Conservation (phyloP, 2,329 filamentous ascomycete species). For the Xylariaceae sp. region DNA sequence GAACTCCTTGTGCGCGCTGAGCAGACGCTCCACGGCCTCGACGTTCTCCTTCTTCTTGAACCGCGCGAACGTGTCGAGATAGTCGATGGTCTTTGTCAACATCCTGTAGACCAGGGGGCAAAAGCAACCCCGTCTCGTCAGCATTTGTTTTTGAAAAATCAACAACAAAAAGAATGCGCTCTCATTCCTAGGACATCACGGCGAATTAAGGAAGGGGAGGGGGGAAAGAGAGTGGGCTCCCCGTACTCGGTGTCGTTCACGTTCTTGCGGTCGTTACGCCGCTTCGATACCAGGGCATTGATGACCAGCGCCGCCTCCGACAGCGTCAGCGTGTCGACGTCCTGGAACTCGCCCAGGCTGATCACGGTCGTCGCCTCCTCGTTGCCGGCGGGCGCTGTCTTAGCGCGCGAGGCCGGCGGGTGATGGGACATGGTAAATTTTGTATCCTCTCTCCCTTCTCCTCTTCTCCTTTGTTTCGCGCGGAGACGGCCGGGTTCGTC, state of each 20-base stretch:
- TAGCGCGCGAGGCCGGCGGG: constrained; percentile 63
- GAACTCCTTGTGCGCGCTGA: constrained; percentile 77
- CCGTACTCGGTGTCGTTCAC: constrained; percentile 82
- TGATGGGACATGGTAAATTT: constrained; percentile 41
- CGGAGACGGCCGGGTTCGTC: too few relatives aligned
- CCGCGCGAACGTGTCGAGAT: constrained; percentile 90
- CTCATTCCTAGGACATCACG: neutral
- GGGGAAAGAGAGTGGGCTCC: constrained; percentile 1
- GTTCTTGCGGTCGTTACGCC: constrained; percentile 77
- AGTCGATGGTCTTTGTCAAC: constrained; percentile 84
- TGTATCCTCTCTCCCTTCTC: too few relatives aligned
- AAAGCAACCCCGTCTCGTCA: too few relatives aligned
- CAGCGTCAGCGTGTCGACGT: constrained; percentile 87
- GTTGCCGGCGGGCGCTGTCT: constrained; percentile 72
- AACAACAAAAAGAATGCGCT: too few relatives aligned
- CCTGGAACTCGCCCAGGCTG: constrained; percentile 89
- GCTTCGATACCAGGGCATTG: constrained; percentile 82
- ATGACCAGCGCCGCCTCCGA: constrained; percentile 92
- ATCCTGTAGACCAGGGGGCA: constrained; percentile 54
- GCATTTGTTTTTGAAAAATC: too few relatives aligned
- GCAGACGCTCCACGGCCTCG: constrained; percentile 86
- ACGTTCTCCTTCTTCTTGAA: constrained; percentile 96
- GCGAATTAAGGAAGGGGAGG: neutral
- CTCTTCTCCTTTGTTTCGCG: too few relatives aligned
- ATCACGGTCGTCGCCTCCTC: constrained; percentile 84